Percentiles rank a stretch among this genome's conserved stretches.
phyloP scores from a whole-genome alignment of 345 rosid genomes.

The Aegle marmelos region DNA sequence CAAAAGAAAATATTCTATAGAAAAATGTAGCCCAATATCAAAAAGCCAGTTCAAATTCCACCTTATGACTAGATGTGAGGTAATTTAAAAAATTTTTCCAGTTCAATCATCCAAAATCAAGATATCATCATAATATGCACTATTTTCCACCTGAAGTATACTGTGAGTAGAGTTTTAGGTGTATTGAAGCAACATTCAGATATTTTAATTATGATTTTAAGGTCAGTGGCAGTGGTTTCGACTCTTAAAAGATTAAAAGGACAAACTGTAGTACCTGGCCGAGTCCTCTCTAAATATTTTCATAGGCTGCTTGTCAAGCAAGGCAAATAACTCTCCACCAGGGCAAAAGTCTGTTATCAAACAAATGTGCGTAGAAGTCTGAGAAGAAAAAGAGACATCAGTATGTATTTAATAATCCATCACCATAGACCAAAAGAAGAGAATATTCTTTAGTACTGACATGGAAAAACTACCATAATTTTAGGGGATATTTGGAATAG shows the following conservation, averaged over 20 bases:
- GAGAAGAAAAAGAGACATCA: constrained; percentile 32
- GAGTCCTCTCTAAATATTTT: constrained; percentile 79
- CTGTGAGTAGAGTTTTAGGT: background rate
- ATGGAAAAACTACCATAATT: too few relatives aligned
- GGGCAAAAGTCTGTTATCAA: constrained; percentile 95
- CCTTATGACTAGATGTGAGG: background rate
- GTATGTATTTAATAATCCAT: background rate
- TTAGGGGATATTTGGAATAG: background rate
- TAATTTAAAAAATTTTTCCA: background rate
- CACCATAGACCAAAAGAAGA: constrained; percentile 1
- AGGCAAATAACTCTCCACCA: constrained; percentile 91
- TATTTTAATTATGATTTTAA: background rate
- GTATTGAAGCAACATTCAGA: background rate
- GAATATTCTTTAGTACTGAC: background rate
- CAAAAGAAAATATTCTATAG: background rate
- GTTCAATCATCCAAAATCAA: constrained; percentile 2
- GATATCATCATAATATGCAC: background rate
- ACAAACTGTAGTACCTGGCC: constrained; percentile 54
- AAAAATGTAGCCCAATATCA: background rate
- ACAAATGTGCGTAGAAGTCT: constrained; percentile 95
- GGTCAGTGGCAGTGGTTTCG: background rate
- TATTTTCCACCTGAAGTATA: background rate
- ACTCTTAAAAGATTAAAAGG: background rate
- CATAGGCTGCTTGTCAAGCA: constrained; percentile 94
- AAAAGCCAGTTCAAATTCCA: background rate